Percentiles rank a stretch among this genome's conserved stretches.
Conservation (phyloP, 768 basidiomycete genomes). For the Pleurotus pulmonarius region DNA sequence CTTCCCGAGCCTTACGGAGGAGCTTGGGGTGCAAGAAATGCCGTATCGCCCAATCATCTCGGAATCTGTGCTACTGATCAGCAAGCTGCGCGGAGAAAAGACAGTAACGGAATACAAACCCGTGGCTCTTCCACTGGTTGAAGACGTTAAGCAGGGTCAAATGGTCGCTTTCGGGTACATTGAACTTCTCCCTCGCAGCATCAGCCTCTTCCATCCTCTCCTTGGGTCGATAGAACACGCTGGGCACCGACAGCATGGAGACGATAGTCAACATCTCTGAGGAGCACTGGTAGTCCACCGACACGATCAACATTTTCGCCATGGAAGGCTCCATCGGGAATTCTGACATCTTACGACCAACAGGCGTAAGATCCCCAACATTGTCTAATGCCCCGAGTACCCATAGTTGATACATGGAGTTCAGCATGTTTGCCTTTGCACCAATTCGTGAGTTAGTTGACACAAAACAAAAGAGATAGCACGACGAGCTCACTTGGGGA, state of each 20-base stretch:
- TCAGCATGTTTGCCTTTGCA: constrained; percentile 86
- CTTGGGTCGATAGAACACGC: constrained; percentile 96
- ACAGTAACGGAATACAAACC: constrained; percentile 43
- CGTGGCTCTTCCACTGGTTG: constrained; percentile 96
- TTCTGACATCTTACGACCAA: constrained; percentile 96
- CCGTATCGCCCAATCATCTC: constrained; percentile 91
- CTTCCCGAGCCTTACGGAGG: constrained; percentile 91
- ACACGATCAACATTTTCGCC: constrained; percentile 97
- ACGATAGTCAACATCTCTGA: constrained; percentile 98
- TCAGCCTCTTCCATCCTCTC: constrained; percentile 98
- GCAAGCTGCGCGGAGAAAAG: not conserved
- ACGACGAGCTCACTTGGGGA: constrained; percentile 64
- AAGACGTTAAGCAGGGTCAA: constrained; percentile 94
- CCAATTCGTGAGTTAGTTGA: not conserved
- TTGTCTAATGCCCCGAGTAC: constrained; percentile 97
- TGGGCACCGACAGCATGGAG: constrained; percentile 97
- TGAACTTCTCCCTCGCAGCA: constrained; percentile 96
- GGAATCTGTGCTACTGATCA: constrained; percentile 48
- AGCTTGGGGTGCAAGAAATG: constrained; percentile 98
- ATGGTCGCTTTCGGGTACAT: constrained; percentile 98
- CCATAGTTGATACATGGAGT: constrained; percentile 99
- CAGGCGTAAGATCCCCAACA: constrained; percentile 89
- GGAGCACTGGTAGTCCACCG: constrained; percentile 91
- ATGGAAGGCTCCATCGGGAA: constrained; percentile 99
- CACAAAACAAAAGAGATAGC: not conserved